These are phyloP conservation scores for Rhodotorula sp. DNA, from an alignment of 1,284 basidiomycete genomes.

Conservation along the genomic window DNA sequence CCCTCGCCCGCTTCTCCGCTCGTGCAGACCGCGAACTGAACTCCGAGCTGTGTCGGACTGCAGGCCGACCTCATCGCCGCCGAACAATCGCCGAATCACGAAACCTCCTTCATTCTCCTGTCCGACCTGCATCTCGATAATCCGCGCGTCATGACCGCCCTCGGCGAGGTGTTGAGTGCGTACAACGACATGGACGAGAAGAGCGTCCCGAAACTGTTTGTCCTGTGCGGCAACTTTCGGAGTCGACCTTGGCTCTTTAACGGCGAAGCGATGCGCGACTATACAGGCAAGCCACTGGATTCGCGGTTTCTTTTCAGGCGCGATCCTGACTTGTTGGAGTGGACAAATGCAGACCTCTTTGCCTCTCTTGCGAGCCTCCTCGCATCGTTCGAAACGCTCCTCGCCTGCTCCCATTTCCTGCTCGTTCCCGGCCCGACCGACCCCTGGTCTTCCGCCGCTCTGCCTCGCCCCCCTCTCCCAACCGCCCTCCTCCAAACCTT, in stretches of 20 bases:
- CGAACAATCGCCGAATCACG: slow-evolving; percentile 45
- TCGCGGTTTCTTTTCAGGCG: neutral
- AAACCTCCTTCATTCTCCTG: slow-evolving; percentile 80
- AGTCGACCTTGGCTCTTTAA: slow-evolving; percentile 54
- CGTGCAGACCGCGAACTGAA: too few relatives aligned
- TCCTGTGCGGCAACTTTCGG: slow-evolving; percentile 94
- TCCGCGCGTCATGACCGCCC: slow-evolving; percentile 71
- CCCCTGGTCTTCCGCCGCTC: slow-evolving; percentile 61
- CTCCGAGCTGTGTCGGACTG: too few relatives aligned
- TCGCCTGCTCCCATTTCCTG: slow-evolving; percentile 79
- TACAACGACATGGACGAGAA: slow-evolving; percentile 72
- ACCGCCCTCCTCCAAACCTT: slow-evolving; percentile 68
- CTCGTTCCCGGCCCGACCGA: slow-evolving; percentile 93
- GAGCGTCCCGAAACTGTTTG: slow-evolving; percentile 73
- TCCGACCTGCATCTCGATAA: slow-evolving; percentile 96
- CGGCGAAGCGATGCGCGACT: slow-evolving; percentile 51
- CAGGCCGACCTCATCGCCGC: slow-evolving; percentile 38
- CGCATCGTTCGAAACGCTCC: slow-evolving; percentile 70
- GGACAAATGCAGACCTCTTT: slow-evolving; percentile 34
- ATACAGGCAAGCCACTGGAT: slow-evolving; percentile 63
- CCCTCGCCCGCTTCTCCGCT: too few relatives aligned
- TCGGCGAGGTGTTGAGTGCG: slow-evolving; percentile 82
- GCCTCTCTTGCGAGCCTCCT: slow-evolving; percentile 81
- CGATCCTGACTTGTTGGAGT: neutral
- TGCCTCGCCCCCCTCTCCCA: slow-evolving; percentile 78